Percentiles rank a stretch among this genome's conserved stretches.
Conservation (phyloP, 2,329 filamentous ascomycete genomes). For the Pyricularia sp. region DNA sequence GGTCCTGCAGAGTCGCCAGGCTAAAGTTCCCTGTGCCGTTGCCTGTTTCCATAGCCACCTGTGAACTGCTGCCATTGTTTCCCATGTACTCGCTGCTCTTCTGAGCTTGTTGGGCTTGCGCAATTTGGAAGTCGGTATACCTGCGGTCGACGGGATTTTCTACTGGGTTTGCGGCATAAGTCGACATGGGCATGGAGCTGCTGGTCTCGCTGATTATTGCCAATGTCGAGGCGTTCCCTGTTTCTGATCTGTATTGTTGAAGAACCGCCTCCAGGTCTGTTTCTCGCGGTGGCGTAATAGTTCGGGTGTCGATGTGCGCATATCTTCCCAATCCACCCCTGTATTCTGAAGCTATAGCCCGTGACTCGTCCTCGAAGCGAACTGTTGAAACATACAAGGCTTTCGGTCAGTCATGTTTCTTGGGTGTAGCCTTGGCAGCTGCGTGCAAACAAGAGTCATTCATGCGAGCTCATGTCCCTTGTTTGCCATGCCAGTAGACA, state of each 20-base stretch:
- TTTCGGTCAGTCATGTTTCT: constrained; percentile 4
- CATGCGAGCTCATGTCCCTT: background rate
- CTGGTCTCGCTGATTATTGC: background rate
- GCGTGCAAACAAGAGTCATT: background rate
- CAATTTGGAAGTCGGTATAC: constrained; percentile 10
- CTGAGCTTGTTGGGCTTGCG: constrained; percentile 14
- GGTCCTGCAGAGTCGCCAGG: constrained; percentile 9
- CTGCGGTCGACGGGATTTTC: constrained; percentile 2
- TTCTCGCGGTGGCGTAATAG: constrained; percentile 18
- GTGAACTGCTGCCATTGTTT: background rate
- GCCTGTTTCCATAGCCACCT: background rate
- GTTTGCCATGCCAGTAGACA: background rate
- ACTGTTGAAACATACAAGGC: constrained; percentile 31
- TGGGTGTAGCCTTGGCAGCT: background rate
- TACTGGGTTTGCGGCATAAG: background rate
- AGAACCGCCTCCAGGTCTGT: constrained; percentile 16
- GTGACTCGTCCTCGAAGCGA: constrained; percentile 79
- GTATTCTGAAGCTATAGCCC: constrained; percentile 86
- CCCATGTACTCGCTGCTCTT: constrained; percentile 15
- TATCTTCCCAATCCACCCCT: constrained; percentile 69
- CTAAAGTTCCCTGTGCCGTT: background rate
- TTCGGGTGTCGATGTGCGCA: constrained; percentile 38
- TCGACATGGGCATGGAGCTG: background rate
- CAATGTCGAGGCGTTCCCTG: background rate
- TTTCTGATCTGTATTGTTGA: constrained; percentile 12